A percentile compares a stretch with the other conserved stretches of the same genome.
Evolutionary conservation across 345 rosid genomes (phyloP).

Genomic region (Alliaria petiolata): DNA sequence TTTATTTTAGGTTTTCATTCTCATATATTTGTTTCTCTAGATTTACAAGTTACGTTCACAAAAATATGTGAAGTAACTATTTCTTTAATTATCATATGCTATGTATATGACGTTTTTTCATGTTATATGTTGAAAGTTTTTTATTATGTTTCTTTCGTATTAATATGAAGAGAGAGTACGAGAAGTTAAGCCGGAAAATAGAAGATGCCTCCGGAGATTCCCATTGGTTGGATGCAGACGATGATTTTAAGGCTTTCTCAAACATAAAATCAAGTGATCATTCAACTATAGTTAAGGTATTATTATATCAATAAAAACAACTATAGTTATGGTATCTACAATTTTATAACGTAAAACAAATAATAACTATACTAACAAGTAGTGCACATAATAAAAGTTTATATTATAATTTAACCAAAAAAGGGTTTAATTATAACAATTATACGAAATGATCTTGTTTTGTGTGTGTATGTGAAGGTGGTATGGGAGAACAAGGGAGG

Average conservation of each 20-base stretch:
- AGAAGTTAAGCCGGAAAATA: not conserved
- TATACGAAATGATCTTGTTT: not conserved
- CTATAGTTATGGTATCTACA: not conserved
- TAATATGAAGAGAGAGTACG: conserved; percentile 15
- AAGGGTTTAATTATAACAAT: not conserved
- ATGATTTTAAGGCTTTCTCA: conserved; percentile 17
- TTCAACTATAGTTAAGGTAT: conserved; percentile 21
- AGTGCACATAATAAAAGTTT: too few species aligned
- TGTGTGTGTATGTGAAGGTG: conserved; percentile 32
- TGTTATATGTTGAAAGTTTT: not conserved
- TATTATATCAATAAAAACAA: too few species aligned
- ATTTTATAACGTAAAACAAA: too few species aligned
- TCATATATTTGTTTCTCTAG: too few species aligned
- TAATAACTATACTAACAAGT: too few species aligned
- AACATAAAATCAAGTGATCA: not conserved
- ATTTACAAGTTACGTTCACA: too few species aligned
- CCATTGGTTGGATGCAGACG: not conserved
- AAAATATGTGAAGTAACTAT: too few species aligned
- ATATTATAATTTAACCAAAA: too few species aligned
- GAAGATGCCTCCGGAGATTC: not conserved
- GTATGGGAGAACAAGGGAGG: conserved; percentile 42
- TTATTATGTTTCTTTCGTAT: not conserved
- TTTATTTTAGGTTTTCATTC: too few species aligned
- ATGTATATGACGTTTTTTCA: not conserved
- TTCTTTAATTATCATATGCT: too few species aligned